Conservation (phyloP, 2,329 filamentous ascomycete genomes). For the Penicillium freii region DNA sequence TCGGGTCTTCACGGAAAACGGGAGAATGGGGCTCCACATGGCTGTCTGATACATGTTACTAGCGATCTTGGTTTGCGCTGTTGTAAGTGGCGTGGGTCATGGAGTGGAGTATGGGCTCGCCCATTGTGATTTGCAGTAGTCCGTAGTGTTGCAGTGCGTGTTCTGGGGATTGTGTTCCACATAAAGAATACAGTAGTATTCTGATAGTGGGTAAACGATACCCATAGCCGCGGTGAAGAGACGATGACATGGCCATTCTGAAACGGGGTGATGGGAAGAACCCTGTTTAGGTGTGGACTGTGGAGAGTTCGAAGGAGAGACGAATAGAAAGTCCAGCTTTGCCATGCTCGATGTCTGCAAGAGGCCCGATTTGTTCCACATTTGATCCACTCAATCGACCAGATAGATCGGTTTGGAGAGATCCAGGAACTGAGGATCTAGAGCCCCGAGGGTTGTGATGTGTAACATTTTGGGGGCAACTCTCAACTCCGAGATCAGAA, state of each 20-base stretch:
- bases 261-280: conserved; percentile 7
- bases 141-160: neutral
- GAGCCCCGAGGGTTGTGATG: conserved; percentile 20
- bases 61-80: neutral
- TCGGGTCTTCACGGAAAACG: neutral
- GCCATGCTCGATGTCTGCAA: neutral
- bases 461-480: conserved; percentile 20
- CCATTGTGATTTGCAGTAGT: neutral
- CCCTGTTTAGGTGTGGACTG: conserved; percentile 13
- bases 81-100: neutral
- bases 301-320: conserved; percentile 5
- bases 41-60: neutral
- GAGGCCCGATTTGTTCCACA: neutral
- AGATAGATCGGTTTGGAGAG: conserved; percentile 24
- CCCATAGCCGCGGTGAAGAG: conserved; percentile 3
- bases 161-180: neutral
- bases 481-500: neutral
- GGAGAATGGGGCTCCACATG: neutral
- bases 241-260: conserved; percentile 10
- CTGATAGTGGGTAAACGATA: neutral
- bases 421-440: conserved; percentile 13
- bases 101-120: neutral
- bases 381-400: conserved; percentile 11
- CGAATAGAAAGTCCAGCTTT: neutral
- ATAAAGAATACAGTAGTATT: neutral